phyloP scores from a whole-genome alignment of 257 asterid species.

The Avicennia marina region DNA sequence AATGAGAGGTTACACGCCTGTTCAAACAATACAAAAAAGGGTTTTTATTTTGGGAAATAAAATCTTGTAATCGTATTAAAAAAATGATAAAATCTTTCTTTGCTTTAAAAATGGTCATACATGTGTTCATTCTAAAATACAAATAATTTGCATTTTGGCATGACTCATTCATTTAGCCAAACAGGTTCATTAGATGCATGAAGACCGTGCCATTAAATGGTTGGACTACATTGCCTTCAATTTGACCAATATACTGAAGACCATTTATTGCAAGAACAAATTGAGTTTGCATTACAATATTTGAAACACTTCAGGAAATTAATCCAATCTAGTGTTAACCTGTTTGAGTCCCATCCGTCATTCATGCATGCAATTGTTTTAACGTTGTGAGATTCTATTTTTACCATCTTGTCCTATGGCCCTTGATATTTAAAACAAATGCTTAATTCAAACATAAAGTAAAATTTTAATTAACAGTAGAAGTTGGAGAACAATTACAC shows the following conservation, averaged over 20 bases:
- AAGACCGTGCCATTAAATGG: not conserved
- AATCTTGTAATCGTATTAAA: too few relatives aligned
- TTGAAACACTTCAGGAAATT: not conserved
- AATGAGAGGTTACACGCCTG: too few relatives aligned
- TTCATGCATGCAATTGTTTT: not conserved
- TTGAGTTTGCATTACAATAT: not conserved
- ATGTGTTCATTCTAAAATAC: not conserved
- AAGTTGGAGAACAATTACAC: too few relatives aligned
- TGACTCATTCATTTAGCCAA: too few relatives aligned
- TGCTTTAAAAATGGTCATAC: too few relatives aligned
- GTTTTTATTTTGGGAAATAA: too few relatives aligned
- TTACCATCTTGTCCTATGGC: not conserved
- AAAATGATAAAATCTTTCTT: too few relatives aligned
- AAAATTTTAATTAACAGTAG: not conserved
- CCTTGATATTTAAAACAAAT: too few relatives aligned
- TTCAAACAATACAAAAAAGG: too few relatives aligned
- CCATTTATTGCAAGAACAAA: not conserved
- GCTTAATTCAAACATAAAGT: not conserved
- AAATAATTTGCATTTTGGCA: too few relatives aligned
- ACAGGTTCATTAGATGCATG: too few relatives aligned
- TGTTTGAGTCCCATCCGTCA: not conserved
- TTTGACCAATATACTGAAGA: not conserved
- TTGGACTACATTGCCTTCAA: not conserved
- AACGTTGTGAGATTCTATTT: not conserved
- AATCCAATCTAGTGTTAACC: not conserved